Base-by-base conservation (phyloP, 2,329 filamentous ascomycete species). In the Ceratocystis smalleyi region DNA sequence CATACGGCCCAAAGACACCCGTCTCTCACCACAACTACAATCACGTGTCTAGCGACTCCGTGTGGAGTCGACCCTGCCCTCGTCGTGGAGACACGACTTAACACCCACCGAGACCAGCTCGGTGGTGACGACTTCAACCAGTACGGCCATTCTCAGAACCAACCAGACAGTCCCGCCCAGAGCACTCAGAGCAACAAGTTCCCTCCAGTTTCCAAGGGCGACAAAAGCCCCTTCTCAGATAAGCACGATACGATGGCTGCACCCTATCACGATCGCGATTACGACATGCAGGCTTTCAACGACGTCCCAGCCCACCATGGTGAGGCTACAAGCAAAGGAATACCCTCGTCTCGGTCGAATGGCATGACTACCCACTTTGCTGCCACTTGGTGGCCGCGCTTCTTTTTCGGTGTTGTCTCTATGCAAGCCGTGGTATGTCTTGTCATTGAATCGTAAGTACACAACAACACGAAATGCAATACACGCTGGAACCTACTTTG, bases 361-460 rank as follows among this genome's bases (percentile, higher is more conserved):
- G 63, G 64, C 35, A 62, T 65, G 30, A 68, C 66, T 61, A 64
- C 91, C 78, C 92, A 91, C 72, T 83, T 88, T 70, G 86, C 95
- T 70, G 88, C 85, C 72, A 88, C 88, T 65, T 83, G 81, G 71
- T 99, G 94, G 92, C 91, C 91, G 17, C 92, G 90, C 79, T 78
- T 84, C 67, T 97, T 97, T 73, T 83, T 95, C 75, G 74, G 84
- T 68, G 81, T 88, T 43, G 85, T 89, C 43, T 74, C 86, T 57
- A 68, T 88, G 65, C 94, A 99, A 78, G 88, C 90, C 68, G 75
- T 87, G 67, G 81, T 95, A 64, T 88, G 89, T 68, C 81, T 97
- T 69, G 86, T 81, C 27, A 86, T 96, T 68, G 92, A 99, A 79
- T 83, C 87, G 89, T 96, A 81, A 73, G 89, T 79, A 43, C 65